These are phyloP conservation scores for Pythium guiyangense DNA, from an alignment of 352 stramenopile genomes.

Conservation along the genomic window DNA sequence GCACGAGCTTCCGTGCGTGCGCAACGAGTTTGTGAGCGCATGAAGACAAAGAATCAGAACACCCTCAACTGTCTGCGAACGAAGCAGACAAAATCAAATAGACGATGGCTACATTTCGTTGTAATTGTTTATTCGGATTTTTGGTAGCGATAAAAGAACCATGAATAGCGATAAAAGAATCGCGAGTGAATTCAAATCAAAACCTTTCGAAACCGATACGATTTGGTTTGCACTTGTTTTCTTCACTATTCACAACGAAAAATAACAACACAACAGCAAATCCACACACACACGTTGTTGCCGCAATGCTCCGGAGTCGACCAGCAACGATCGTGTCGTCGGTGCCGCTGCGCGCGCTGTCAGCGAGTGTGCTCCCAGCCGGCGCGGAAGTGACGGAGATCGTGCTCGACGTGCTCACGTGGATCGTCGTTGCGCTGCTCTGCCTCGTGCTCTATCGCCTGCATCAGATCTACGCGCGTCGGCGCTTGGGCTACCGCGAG, in stretches of 20 bases:
- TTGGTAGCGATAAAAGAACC: no score
- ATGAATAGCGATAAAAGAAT: no score
- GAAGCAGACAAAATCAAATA: constrained; percentile 6
- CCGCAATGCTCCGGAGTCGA: background rate
- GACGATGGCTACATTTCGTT: background rate
- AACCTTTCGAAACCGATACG: background rate
- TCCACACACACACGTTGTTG: background rate
- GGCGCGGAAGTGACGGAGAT: constrained; percentile 15
- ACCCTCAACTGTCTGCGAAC: constrained; percentile 6
- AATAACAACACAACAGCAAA: background rate
- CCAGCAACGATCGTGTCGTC: background rate
- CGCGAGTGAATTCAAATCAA: background rate
- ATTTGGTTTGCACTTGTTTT: no score
- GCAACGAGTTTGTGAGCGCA: background rate
- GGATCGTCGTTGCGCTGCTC: constrained; percentile 38
- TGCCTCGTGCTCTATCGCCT: constrained; percentile 39
- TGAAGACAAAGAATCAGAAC: background rate
- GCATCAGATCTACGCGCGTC: constrained; percentile 35
- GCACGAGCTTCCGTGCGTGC: background rate
- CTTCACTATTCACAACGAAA: no score
- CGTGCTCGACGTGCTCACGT: constrained; percentile 39
- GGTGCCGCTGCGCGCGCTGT: constrained; percentile 3
- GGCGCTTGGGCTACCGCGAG: constrained; percentile 43
- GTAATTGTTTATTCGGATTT: background rate
- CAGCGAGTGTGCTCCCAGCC: background rate